These are phyloP conservation scores for Ramichloridium luteum DNA, from an alignment of 2,329 filamentous ascomycete species.

Conservation along the genomic window DNA sequence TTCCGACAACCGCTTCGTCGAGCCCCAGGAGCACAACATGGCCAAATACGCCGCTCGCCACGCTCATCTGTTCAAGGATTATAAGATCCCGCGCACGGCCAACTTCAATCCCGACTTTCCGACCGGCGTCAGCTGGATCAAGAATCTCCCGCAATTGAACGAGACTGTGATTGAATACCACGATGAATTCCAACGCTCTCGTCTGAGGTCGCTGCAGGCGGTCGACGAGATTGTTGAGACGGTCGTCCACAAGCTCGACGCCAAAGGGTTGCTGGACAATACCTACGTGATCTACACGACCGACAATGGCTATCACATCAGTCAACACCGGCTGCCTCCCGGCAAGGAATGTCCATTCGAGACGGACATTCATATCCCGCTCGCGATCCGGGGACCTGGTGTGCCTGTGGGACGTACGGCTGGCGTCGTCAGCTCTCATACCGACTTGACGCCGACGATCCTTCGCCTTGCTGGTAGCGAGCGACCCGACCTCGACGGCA, in stretches of 20 bases:
- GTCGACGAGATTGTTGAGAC: slow-evolving; percentile 44
- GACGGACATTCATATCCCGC: slow-evolving; percentile 28
- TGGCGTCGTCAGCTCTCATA: slow-evolving; percentile 26
- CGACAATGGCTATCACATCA: slow-evolving; percentile 30
- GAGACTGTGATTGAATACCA: slow-evolving; percentile 38
- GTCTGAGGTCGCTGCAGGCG: slow-evolving; percentile 39
- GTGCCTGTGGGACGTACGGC: slow-evolving; percentile 19
- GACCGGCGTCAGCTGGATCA: slow-evolving; percentile 37
- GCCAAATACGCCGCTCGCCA: slow-evolving; percentile 35
- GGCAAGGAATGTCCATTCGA: slow-evolving; percentile 29
- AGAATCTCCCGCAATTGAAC: slow-evolving; percentile 32
- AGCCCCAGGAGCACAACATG: slow-evolving; percentile 6
- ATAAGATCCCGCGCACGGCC: slow-evolving; percentile 46
- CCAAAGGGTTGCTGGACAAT: slow-evolving; percentile 34
- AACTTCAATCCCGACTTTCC: slow-evolving; percentile 51
- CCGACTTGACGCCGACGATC: slow-evolving; percentile 28
- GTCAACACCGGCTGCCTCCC: slow-evolving; percentile 27
- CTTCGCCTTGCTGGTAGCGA: slow-evolving; percentile 23
- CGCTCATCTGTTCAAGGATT: slow-evolving; percentile 48
- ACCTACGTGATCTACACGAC: slow-evolving; percentile 32
- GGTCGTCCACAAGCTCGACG: slow-evolving; percentile 32
- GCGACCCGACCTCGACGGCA: slow-evolving; percentile 25
- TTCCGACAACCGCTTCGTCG: slow-evolving; percentile 12
- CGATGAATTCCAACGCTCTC: slow-evolving; percentile 40
- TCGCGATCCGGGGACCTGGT: slow-evolving; percentile 28